A percentile compares a stretch with the other conserved stretches of the same genome.
Conservation (phyloP, 306 rosid species). For the Corylus heterophylla region DNA sequence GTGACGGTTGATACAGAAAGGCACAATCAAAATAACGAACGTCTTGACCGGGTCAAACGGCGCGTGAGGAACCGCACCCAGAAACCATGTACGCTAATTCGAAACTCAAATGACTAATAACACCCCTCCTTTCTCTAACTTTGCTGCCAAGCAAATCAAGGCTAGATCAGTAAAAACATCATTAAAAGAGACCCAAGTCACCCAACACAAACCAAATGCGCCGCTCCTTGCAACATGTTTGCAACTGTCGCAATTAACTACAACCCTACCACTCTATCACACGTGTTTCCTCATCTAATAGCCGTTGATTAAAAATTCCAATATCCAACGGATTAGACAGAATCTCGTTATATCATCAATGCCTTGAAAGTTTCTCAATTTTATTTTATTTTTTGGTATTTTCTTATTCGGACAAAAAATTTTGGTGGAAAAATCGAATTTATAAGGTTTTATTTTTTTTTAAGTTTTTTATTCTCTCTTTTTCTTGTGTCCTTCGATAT, state of each 20-base stretch:
- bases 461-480: not conserved
- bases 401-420: too few species aligned
- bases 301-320: not conserved
- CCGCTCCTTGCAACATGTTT: conserved; percentile 5
- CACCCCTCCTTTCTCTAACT: not conserved
- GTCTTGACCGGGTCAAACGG: conserved; percentile 32
- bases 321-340: not conserved
- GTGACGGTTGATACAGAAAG: not conserved
- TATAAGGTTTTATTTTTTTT: not conserved
- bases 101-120: not conserved
- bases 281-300: not conserved
- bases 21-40: not conserved
- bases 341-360: not conserved
- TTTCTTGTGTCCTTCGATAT: conserved; percentile 18
- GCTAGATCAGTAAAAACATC: not conserved
- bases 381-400: too few species aligned
- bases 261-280: not conserved
- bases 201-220: not conserved
- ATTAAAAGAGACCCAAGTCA: not conserved
- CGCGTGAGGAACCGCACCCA: not conserved
- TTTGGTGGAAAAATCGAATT: not conserved
- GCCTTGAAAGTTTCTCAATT: not conserved
- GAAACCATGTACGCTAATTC: not conserved
- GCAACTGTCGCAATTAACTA: not conserved
- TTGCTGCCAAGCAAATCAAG: not conserved